A percentile compares a stretch with the other conserved stretches of the same genome.
These are phyloP conservation scores for Avicennia marina DNA, from an alignment of 257 asterid species.

Conservation along the genomic window DNA sequence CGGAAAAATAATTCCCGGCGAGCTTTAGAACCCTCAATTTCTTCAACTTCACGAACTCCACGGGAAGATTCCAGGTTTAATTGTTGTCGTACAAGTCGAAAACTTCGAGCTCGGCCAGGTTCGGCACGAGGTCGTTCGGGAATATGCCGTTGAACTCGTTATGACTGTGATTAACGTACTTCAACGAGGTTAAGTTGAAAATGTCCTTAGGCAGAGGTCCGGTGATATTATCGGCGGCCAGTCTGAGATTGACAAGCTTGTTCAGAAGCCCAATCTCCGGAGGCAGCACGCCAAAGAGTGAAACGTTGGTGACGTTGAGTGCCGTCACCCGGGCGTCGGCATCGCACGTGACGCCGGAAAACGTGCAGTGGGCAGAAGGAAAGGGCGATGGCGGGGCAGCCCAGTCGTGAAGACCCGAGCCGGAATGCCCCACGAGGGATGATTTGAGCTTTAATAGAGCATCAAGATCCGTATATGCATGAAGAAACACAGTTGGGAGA, in stretches of 20 bases:
- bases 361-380: slow-evolving; percentile 48
- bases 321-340: slow-evolving; percentile 42
- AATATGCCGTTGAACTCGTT: slow-evolving; percentile 49
- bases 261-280: slow-evolving; percentile 67
- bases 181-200: slow-evolving; percentile 37
- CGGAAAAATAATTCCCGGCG: slow-evolving; percentile 71
- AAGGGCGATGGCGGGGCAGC: slow-evolving; percentile 23
- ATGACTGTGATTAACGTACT: slow-evolving; percentile 43
- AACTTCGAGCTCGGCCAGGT: slow-evolving; percentile 37
- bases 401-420: slow-evolving; percentile 73
- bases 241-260: slow-evolving; percentile 51
- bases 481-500: neutral
- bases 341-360: slow-evolving; percentile 77
- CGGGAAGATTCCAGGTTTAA: slow-evolving; percentile 60
- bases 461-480: slow-evolving; percentile 57
- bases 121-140: slow-evolving; percentile 36
- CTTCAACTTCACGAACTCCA: slow-evolving; percentile 46
- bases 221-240: slow-evolving; percentile 51
- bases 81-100: slow-evolving; percentile 71
- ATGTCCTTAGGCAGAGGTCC: slow-evolving; percentile 63
- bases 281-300: slow-evolving; percentile 52
- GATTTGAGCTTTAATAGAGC: slow-evolving; percentile 50
- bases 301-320: slow-evolving; percentile 36
- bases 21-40: slow-evolving; percentile 35
- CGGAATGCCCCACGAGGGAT: slow-evolving; percentile 44